phyloP scores from a whole-genome alignment of 352 stramenopile species.

The Pythium phragmitis region DNA sequence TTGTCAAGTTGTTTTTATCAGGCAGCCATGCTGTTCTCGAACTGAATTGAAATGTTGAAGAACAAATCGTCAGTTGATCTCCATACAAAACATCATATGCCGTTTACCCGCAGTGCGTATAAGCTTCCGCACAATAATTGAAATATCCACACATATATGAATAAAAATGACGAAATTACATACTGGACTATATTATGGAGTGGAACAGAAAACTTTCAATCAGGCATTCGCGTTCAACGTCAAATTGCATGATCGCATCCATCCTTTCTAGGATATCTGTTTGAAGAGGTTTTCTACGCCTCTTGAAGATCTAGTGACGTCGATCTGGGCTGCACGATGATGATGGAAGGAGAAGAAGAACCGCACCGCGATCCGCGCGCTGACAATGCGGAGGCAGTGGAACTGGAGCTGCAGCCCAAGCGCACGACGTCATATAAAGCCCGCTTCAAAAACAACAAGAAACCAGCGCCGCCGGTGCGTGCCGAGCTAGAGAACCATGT shows the following conservation, averaged over 20 bases:
- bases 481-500: neutral
- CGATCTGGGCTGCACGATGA: constrained; percentile 13
- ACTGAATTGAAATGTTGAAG: constrained; percentile 8
- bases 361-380: neutral
- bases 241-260: neutral
- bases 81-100: constrained; percentile 16
- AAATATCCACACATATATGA: neutral
- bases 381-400: neutral
- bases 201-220: neutral
- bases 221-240: neutral
- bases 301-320: constrained; percentile 27
- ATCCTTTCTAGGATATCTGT: constrained; percentile 1
- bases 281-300: constrained; percentile 8
- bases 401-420: constrained; percentile 51
- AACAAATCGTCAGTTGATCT: constrained; percentile 14
- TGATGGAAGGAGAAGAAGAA: constrained; percentile 28
- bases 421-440: constrained; percentile 59
- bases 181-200: no score
- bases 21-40: no score
- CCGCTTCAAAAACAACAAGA: constrained; percentile 45
- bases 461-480: constrained; percentile 23
- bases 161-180: neutral
- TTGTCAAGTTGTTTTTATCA: constrained; percentile 7
- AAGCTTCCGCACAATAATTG: constrained; percentile 5
- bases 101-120: neutral